Base-by-base conservation (phyloP, 352 stramenopile genomes). In the Nothophytophthora sp. region DNA sequence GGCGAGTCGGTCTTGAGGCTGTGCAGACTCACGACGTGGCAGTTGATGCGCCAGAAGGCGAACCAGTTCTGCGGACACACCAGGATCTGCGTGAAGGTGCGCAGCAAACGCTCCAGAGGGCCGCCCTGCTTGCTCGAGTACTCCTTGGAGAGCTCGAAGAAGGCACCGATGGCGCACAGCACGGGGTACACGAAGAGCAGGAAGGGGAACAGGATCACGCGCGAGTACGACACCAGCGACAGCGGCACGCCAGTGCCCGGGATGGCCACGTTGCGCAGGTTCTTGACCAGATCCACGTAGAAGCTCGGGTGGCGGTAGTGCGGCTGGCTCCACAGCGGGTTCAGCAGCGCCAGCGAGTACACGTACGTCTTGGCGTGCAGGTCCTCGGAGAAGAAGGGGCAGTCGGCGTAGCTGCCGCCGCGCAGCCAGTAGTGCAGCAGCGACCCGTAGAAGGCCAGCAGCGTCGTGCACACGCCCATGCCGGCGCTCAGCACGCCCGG, bases 231-330 rank as follows among this genome's bases (percentile, higher is more conserved):
- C 49, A 97, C 78, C 42, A 91, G 60, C 55, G 86, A 96, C 20
- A 99, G 76, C 32, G 96, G 92, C 12, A 99, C 65, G 38, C 96
- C 96, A 40, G 95, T 99, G 55, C 97, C 96, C 9, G 96, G 96
- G 63, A 99, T 96, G 19, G 97, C 97, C 22, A 99, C 96, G 67
- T 99, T 99, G 51, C 93, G 84, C 56, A 99, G 76, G 73, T 99
- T 99, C 64, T 98, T 97, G 27, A 97, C 63, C 49, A 98, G 48
- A 67, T 99, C 96, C 37, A 95, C 76, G 45, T 95, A 84, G 73
- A 98, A 99, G 42, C 86, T 97, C 23, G 81, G 72, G 67, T 98
- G 97, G 50, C 97, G 92, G 74, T 99, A 99, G 76, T 99, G 96
- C 35, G 95, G 96, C 67, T 97, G 79, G 57, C 85, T 87, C 86